Base-by-base conservation (phyloP, 2,329 filamentous ascomycete genomes). In the Penicillium brevicompactum region DNA sequence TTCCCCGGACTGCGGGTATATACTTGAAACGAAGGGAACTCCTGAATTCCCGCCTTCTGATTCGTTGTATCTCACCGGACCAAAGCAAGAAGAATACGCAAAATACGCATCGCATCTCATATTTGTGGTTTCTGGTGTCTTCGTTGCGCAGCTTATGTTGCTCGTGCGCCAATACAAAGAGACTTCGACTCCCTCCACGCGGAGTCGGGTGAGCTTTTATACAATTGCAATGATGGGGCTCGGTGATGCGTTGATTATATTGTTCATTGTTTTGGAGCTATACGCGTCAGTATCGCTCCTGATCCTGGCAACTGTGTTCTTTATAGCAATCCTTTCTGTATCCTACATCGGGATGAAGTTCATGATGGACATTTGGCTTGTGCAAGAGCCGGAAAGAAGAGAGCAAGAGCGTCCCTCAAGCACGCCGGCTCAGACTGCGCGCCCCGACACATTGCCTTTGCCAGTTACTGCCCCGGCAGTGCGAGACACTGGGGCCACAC, bases 1-100 rank as follows among this genome's bases (percentile, higher is more conserved):
- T 66, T 87, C 85, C 14, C 85, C 85, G 2, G 85, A 88, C 64
- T 88, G 85, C 68, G 85, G 85, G n/a, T 87, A 85, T 59, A 76
- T 86, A 30, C 76, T 88, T 14, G 81, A 86, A 64, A 85, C 83
- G 5, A 84, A 85, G 68, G 82, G 83, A 1, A 77, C 82, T 4
- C 83, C 84, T 5, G 78, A 82, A 44, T 80, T 76, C 58, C 69
- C 80, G 5, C 80, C 80, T 4, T 76, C 79, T 34, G 77, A 83
- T 57, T 73, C 70, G 11, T 70, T 79, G 38, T 84, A 86, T 66
- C 70, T 87, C 9, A 67, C 71, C 2, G 85, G 85, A 1, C 78
- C 79, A 10, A 87, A 87, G 64, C 71, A 79, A 5, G 84, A 87
- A 66, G 76, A 81, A 22, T 82, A 80, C 60, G 76, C 78, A 56